These are phyloP conservation scores for Trichophyton schoenleinii DNA, from an alignment of 2,329 filamentous ascomycete species.

Conservation along the genomic window DNA sequence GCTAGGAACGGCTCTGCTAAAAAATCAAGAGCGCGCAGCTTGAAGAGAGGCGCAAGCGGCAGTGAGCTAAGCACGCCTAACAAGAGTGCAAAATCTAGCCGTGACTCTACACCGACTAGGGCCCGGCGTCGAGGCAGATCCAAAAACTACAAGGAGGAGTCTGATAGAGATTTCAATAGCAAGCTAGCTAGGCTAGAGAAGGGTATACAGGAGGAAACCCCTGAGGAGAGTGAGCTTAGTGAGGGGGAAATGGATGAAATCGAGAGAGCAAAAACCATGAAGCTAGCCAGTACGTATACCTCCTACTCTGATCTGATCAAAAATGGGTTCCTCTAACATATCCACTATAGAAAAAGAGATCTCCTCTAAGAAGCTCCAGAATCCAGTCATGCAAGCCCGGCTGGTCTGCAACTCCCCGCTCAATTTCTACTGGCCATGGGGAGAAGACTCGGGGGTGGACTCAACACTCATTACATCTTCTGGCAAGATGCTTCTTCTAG, in stretches of 20 bases:
- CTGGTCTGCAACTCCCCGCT: constrained; percentile 88
- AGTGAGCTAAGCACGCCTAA: constrained; percentile 37
- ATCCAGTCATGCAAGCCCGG: constrained; percentile 81
- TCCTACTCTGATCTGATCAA: background rate
- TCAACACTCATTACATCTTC: constrained; percentile 74
- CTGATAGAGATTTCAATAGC: constrained; percentile 72
- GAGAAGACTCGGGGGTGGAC: constrained; percentile 50
- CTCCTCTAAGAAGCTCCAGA: constrained; percentile 81
- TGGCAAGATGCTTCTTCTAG: constrained; percentile 90
- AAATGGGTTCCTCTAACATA: constrained; percentile 19
- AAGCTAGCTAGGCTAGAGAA: constrained; percentile 40
- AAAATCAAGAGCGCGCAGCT: constrained; percentile 31
- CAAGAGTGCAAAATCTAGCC: constrained; percentile 66
- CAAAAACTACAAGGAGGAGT: constrained; percentile 55
- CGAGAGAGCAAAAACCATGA: constrained; percentile 54
- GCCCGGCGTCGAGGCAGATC: constrained; percentile 38
- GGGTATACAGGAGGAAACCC: constrained; percentile 49
- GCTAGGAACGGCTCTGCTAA: constrained; percentile 21
- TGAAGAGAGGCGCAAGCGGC: constrained; percentile 46
- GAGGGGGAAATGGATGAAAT: constrained; percentile 47
- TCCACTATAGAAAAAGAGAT: constrained; percentile 58
- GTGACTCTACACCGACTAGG: constrained; percentile 58
- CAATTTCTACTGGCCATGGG: constrained; percentile 93
- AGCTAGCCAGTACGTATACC: constrained; percentile 55
- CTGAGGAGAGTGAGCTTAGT: constrained; percentile 29